Conservation (phyloP, 1,284 basidiomycete species). For the Leccinum angustisporum region DNA sequence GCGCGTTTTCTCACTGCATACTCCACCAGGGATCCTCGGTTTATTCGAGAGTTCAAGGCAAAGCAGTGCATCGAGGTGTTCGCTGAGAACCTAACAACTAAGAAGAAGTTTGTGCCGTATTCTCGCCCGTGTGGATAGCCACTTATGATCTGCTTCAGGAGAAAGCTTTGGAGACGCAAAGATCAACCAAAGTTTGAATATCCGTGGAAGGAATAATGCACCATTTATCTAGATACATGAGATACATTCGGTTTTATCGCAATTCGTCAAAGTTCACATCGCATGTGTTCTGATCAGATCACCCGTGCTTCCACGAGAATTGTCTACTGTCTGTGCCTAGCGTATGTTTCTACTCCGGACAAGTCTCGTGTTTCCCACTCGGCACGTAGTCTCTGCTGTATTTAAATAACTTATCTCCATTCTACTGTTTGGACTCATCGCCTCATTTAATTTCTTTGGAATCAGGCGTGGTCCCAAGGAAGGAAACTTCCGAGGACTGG, state of each 20-base stretch:
- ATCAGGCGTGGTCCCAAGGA: not conserved
- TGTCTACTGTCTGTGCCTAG: not conserved
- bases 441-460: not conserved
- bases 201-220: constrained; percentile 76
- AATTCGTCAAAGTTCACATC: not conserved
- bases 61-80: constrained; percentile 86
- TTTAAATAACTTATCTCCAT: not conserved
- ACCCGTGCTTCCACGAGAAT: not conserved
- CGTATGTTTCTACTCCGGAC: not conserved
- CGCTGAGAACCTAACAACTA: constrained; percentile 77
- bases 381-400: not conserved
- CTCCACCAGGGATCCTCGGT: constrained; percentile 84
- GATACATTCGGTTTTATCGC: not conserved
- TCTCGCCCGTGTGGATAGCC: not conserved
- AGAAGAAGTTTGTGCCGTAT: constrained; percentile 75
- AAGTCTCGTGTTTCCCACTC: no score
- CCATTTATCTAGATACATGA: not conserved
- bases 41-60: constrained; percentile 91
- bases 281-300: not conserved
- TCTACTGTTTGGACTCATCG: not conserved
- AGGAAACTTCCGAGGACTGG: not conserved
- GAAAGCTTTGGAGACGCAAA: constrained; percentile 88
- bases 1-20: not conserved
- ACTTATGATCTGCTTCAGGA: constrained; percentile 48
- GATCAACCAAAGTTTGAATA: constrained; percentile 85